A percentile compares a stretch with the other conserved stretches of the same genome.
Evolutionary conservation across 805 yeast species (phyloP).

Genomic region (Saccharomycopsis guyanensis): DNA sequence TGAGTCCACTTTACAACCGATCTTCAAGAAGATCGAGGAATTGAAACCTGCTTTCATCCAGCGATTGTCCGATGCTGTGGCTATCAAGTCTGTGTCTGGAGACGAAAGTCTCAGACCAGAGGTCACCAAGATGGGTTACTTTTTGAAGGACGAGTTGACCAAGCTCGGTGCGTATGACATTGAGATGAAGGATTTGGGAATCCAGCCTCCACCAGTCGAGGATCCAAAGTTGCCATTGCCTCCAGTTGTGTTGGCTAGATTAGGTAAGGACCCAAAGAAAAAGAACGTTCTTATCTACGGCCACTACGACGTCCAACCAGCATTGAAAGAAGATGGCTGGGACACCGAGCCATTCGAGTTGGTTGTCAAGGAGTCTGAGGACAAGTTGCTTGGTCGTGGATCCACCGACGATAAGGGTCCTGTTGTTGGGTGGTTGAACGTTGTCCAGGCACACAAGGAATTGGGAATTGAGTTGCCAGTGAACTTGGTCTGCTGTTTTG

Average conservation of each 20-base stretch:
- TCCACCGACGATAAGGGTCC: slow-evolving; percentile 98
- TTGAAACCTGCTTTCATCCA: slow-evolving; percentile 68
- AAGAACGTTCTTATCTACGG: slow-evolving; percentile 91
- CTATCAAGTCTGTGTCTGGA: slow-evolving; percentile 89
- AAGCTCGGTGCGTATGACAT: slow-evolving; percentile 75
- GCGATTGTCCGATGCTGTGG: slow-evolving; percentile 75
- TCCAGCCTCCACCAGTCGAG: slow-evolving; percentile 85
- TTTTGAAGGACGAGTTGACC: slow-evolving; percentile 61
- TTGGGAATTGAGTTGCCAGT: slow-evolving; percentile 87
- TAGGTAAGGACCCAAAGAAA: slow-evolving; percentile 74
- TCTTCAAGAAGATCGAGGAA: slow-evolving; percentile 59
- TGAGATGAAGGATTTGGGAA: slow-evolving; percentile 74
- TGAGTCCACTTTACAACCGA: slow-evolving; percentile 13
- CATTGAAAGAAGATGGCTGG: slow-evolving; percentile 91
- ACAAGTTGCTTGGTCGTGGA: slow-evolving; percentile 82
- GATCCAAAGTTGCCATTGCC: slow-evolving; percentile 69
- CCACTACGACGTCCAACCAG: slow-evolving; percentile 99
- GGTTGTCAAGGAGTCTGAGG: slow-evolving; percentile 53
- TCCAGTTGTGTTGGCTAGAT: slow-evolving; percentile 88
- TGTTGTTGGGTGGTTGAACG: slow-evolving; percentile 93
- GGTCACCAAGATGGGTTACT: slow-evolving; percentile 86
- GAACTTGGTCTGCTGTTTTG: slow-evolving; percentile 86
- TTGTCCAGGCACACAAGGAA: slow-evolving; percentile 81
- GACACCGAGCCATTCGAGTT: slow-evolving; percentile 80
- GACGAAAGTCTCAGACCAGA: slow-evolving; percentile 84